phyloP scores from a whole-genome alignment of 176 grass and related monocot species.

The Triticum urartu region DNA sequence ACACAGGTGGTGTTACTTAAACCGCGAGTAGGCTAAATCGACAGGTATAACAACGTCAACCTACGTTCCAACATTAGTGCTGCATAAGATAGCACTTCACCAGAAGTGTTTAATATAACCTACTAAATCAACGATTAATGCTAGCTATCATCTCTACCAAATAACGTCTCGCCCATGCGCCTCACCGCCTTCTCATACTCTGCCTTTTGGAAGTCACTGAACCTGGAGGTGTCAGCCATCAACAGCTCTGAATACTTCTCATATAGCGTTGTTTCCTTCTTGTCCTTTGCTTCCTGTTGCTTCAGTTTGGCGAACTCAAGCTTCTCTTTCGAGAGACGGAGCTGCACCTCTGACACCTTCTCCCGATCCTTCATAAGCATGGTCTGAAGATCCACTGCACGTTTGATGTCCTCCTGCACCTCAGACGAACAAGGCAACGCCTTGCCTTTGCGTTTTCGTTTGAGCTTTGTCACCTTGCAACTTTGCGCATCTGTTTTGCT shows the following conservation, averaged over 20 bases:
- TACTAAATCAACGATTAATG: not conserved
- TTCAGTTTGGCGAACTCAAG: conserved; percentile 37
- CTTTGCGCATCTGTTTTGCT: not conserved
- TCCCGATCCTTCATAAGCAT: conserved; percentile 41
- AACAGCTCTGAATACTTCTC: conserved; percentile 44
- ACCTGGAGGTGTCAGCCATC: conserved; percentile 38
- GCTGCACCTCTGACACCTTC: conserved; percentile 38
- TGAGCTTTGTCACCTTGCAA: conserved; percentile 6
- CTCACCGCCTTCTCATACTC: conserved; percentile 39
- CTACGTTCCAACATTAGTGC: not conserved
- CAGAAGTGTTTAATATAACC: not conserved
- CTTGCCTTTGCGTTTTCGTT: conserved; percentile 24
- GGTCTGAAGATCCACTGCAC: conserved; percentile 17
- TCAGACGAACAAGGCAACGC: not conserved
- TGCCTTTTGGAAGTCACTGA: conserved; percentile 23
- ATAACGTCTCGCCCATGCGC: conserved; percentile 28
- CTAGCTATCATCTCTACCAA: conserved; percentile 22
- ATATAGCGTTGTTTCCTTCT: conserved; percentile 31
- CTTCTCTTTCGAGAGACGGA: conserved; percentile 40
- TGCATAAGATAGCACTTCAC: not conserved
- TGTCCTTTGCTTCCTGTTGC: conserved; percentile 29
- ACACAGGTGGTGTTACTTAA: not conserved
- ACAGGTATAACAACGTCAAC: not conserved
- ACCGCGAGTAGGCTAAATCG: not conserved
- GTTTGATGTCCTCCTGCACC: conserved; percentile 42